These are phyloP conservation scores for Erythrophleum ivorense DNA, from an alignment of 331 rosid genomes.

Conservation along the genomic window DNA sequence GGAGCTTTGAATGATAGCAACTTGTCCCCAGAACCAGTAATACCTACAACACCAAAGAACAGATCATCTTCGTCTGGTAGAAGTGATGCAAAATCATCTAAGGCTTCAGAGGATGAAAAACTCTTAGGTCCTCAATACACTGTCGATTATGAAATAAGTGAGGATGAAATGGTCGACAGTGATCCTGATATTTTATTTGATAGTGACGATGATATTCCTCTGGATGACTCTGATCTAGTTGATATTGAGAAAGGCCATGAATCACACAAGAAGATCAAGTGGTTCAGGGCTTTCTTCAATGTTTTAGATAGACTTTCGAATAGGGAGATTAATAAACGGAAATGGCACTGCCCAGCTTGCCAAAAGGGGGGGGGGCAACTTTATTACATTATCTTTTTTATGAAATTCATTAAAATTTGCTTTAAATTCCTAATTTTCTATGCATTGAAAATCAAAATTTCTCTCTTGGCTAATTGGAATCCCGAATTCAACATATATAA, in stretches of 20 bases:
- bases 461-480: too few relatives aligned
- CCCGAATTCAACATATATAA: too few relatives aligned
- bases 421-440: too few relatives aligned
- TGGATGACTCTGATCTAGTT: constrained; percentile 18
- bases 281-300: constrained; percentile 34
- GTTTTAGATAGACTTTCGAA: not conserved
- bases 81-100: not conserved
- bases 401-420: too few relatives aligned
- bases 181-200: not conserved
- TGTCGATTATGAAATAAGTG: not conserved
- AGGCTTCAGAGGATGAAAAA: not conserved
- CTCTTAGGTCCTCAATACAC: not conserved
- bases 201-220: not conserved
- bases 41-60: not conserved
- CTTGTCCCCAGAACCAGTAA: not conserved
- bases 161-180: not conserved
- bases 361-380: constrained; percentile 26
- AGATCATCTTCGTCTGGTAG: not conserved
- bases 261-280: constrained; percentile 24
- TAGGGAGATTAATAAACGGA: constrained; percentile 17
- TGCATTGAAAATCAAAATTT: too few relatives aligned
- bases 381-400: too few relatives aligned
- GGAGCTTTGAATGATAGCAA: not conserved
- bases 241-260: not conserved
- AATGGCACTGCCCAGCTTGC: constrained; percentile 45